Percentiles rank a stretch among this genome's conserved stretches.
These are phyloP conservation scores for Penicillium sp. DNA, from an alignment of 2,329 filamentous ascomycete genomes.

Conservation along the genomic window DNA sequence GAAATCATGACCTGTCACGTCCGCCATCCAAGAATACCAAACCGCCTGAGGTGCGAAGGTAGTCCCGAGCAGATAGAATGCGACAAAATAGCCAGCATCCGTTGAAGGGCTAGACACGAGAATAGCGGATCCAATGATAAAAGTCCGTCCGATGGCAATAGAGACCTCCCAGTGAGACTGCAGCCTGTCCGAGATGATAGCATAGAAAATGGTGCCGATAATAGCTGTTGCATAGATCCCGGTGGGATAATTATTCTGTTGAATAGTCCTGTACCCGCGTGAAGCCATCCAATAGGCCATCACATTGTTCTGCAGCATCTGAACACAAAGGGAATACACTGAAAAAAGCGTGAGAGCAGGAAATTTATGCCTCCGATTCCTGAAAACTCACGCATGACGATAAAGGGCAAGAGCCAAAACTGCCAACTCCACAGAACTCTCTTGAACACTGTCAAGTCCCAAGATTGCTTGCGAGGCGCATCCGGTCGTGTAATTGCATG, in stretches of 20 bases:
- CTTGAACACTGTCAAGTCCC: slow-evolving; percentile 36
- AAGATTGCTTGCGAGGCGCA: slow-evolving; percentile 29
- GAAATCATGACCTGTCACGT: slow-evolving; percentile 40
- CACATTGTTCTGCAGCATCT: slow-evolving; percentile 50
- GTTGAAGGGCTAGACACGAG: slow-evolving; percentile 16
- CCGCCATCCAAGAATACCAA: slow-evolving; percentile 55
- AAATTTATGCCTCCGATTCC: too few relatives aligned
- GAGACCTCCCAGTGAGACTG: slow-evolving; percentile 52
- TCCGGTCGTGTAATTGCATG: slow-evolving; percentile 45
- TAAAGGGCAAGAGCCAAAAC: slow-evolving; percentile 50
- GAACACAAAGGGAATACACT: slow-evolving; percentile 51
- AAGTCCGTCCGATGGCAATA: slow-evolving; percentile 48
- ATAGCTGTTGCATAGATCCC: slow-evolving; percentile 49
- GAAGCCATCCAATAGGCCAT: slow-evolving; percentile 53
- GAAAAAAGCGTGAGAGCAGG: not conserved
- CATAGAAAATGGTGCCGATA: slow-evolving; percentile 47
- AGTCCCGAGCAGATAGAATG: slow-evolving; percentile 51
- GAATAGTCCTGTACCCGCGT: slow-evolving; percentile 47
- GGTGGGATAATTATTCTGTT: slow-evolving; percentile 54
- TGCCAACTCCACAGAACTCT: slow-evolving; percentile 50
- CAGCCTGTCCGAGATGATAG: slow-evolving; percentile 47
- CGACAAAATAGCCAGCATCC: slow-evolving; percentile 46
- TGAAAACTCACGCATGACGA: slow-evolving; percentile 50
- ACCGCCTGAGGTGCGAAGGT: slow-evolving; percentile 53
- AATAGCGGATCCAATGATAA: slow-evolving; percentile 40